These are phyloP conservation scores for Hypoxylon sp. DNA, from an alignment of 2,329 filamentous ascomycete genomes.

Conservation along the genomic window DNA sequence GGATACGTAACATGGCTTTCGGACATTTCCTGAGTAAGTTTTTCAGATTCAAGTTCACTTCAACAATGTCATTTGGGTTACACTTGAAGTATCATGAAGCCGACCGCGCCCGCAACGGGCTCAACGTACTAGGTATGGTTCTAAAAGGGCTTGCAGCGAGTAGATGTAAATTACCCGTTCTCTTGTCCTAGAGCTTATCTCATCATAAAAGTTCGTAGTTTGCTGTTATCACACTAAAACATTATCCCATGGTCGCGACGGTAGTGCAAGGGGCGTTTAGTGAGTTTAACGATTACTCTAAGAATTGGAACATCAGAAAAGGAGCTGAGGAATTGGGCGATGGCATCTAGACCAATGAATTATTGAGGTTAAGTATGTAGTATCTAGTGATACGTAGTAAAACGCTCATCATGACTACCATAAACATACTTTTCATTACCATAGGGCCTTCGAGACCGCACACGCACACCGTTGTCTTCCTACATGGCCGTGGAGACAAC, in stretches of 20 bases:
- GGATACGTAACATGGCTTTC: too few relatives aligned
- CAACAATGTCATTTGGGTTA: slow-evolving; percentile 52
- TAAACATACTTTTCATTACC: slow-evolving; percentile 29
- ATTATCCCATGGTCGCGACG: slow-evolving; percentile 24
- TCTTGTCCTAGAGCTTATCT: slow-evolving; percentile 36
- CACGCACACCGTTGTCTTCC: slow-evolving; percentile 63
- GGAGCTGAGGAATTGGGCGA: slow-evolving; percentile 37
- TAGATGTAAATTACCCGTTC: slow-evolving; percentile 20
- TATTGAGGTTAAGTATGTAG: background rate
- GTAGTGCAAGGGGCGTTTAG: slow-evolving; percentile 34
- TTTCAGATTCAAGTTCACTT: too few relatives aligned
- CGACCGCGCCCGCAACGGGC: slow-evolving; percentile 55
- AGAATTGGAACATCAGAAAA: slow-evolving; percentile 42
- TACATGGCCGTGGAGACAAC: slow-evolving; percentile 63
- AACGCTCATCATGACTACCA: slow-evolving; percentile 21
- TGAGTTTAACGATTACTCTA: slow-evolving; percentile 39
- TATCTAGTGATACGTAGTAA: background rate
- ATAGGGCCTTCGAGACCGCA: slow-evolving; percentile 50
- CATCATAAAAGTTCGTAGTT: too few relatives aligned
- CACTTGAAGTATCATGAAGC: slow-evolving; percentile 50
- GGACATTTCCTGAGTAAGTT: too few relatives aligned
- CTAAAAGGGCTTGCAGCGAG: slow-evolving; percentile 47
- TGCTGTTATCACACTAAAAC: too few relatives aligned
- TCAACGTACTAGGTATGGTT: slow-evolving; percentile 50
- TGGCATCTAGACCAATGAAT: slow-evolving; percentile 15